A percentile compares a stretch with the other conserved stretches of the same genome.
Conservation (phyloP, 257 asterid species). For the Solanum pimpinellifolium region DNA sequence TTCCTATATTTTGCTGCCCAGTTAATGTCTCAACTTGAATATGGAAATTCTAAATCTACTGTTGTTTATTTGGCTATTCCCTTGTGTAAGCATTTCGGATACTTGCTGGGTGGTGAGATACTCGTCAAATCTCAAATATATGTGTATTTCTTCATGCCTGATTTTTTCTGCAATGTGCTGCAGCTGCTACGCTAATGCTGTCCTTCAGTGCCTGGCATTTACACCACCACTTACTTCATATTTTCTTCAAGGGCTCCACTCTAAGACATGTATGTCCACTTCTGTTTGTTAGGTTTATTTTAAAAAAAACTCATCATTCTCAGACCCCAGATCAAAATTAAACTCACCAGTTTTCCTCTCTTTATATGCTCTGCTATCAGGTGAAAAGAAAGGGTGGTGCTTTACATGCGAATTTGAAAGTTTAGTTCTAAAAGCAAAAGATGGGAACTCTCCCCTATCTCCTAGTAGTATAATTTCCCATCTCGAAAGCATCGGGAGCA, state of each 20-base stretch:
- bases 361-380: slow-evolving; percentile 18
- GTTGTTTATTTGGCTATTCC: background rate
- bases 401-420: slow-evolving; percentile 68
- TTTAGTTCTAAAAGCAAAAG: slow-evolving; percentile 45
- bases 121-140: background rate
- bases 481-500: slow-evolving; percentile 48
- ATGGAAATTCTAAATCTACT: background rate
- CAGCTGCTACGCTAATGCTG: slow-evolving; percentile 88
- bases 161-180: slow-evolving; percentile 10
- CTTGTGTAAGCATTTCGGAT: background rate
- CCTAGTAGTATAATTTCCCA: slow-evolving; percentile 53
- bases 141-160: background rate
- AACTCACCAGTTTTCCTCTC: background rate
- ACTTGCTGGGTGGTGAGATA: background rate
- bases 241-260: slow-evolving; percentile 69
- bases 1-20: background rate
- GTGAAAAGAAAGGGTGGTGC: slow-evolving; percentile 58
- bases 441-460: slow-evolving; percentile 42
- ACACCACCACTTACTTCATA: slow-evolving; percentile 88
- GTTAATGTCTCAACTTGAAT: background rate
- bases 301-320: background rate
- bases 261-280: slow-evolving; percentile 45
- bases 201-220: slow-evolving; percentile 71
- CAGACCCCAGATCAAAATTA: background rate
- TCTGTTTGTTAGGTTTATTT: background rate